A percentile compares a stretch with the other conserved stretches of the same genome.
Evolutionary conservation across 2,329 filamentous ascomycete genomes (phyloP).

Genomic region (Trichoderma arundinaceum): DNA sequence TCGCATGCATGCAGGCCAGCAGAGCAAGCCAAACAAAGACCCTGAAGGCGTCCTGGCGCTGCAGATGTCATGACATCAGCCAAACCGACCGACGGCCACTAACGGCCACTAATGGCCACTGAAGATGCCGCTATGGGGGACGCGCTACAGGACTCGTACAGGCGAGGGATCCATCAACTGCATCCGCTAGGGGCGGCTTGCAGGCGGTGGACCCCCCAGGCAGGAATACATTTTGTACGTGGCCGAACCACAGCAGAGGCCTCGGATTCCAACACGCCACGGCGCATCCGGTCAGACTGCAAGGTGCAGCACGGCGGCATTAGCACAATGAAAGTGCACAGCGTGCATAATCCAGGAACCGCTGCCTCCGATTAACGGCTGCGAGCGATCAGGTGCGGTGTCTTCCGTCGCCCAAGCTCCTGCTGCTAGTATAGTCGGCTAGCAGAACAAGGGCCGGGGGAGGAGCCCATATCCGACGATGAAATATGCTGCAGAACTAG

Average conservation of each 20-base stretch:
- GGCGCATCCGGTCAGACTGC: constrained; percentile 1
- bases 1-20: constrained; percentile 23
- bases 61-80: constrained; percentile 26
- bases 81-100: not conserved
- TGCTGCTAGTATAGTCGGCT: constrained; percentile 10
- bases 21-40: constrained; percentile 15
- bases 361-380: constrained; percentile 27
- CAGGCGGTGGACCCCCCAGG: constrained; percentile 18
- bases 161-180: not conserved
- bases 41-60: not conserved
- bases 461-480: constrained; percentile 25
- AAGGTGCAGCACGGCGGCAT: not conserved
- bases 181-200: constrained; percentile 12
- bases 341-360: constrained; percentile 23
- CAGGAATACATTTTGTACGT: constrained; percentile 28
- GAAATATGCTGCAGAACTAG: not conserved
- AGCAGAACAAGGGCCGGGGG: constrained; percentile 5
- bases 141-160: not conserved
- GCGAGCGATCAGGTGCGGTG: constrained; percentile 15
- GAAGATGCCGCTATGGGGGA: too few species aligned
- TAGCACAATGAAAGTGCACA: not conserved
- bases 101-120: not conserved
- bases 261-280: constrained; percentile 1
- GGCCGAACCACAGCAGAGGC: constrained; percentile 21
- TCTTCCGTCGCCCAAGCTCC: not conserved